Evolutionary conservation across 2,329 filamentous ascomycete genomes (phyloP), one percentile per base, ranked within the genome.

Genomic region (Diplocarpon rosae): DNA sequence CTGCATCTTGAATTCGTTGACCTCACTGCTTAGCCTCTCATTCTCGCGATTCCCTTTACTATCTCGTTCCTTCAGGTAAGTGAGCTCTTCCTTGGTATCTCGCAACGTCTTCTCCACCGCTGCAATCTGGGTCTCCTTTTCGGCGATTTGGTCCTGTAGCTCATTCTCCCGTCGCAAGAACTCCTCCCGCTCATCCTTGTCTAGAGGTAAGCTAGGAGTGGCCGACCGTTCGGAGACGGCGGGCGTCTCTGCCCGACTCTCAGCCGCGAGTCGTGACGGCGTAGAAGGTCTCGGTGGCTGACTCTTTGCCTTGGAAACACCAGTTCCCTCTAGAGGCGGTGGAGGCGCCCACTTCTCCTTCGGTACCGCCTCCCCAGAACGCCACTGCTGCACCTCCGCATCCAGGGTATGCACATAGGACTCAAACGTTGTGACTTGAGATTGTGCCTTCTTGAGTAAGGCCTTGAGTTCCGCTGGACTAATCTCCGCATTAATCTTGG

Each of bases 401-500:
- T 98, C 89, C 47, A 96, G 69, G 31, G 74, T 83, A 15, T 79
- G 74, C 49, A 96, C 85, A 61, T 96, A 96, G 47, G 70, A 78
- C 62, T 95, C 85, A 63, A 93, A 96, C 13, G 79, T 89, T 16
- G 85, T 86, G 54, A 92, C 82, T 63, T 95, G 89, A 42, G 76
- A 79, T 65, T 95, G 89, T 12, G 88, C 87, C 66, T 95, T 95
- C 68, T 86, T 89, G 62, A 98, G 79, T 59, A 95, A 75, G 39
- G 80, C 75, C 68, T 96, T 98, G 71, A 98, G 79, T 66, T 98
- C 92, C 11, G 88, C 80, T 37, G 92, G 92, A 59, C 90, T 96
- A 58, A 98, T 77, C 66, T 98, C 92, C 37, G 90, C 89, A 63
- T 98, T 98, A 75, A 98, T 84, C 82, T 96, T 98, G 66, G 92